Conservation (phyloP, 805 yeast species). For the Saccharomycopsis oosterbeekiorum region DNA sequence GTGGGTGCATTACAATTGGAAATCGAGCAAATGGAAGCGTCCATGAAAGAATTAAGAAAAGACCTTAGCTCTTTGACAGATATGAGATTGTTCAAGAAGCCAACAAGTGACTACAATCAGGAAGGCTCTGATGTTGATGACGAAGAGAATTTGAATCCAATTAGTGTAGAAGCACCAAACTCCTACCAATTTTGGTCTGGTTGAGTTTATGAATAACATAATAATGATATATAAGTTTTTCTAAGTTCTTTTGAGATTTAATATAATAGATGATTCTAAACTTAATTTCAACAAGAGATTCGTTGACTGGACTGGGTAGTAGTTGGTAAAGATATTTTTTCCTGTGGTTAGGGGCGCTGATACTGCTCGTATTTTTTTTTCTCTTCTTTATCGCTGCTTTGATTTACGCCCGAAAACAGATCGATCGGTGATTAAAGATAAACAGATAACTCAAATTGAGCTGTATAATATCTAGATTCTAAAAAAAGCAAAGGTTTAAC, state of each 20-base stretch:
- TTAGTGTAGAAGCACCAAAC: slow-evolving; percentile 53
- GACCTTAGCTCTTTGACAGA: not conserved
- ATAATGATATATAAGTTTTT: not conserved
- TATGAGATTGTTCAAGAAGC: slow-evolving; percentile 8
- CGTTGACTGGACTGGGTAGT: too few relatives aligned
- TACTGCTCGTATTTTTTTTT: not conserved
- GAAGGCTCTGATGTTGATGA: slow-evolving; percentile 15
- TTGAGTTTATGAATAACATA: slow-evolving; percentile 19
- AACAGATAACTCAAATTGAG: not conserved
- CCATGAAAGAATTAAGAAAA: not conserved
- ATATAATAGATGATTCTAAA: not conserved
- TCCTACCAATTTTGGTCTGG: slow-evolving; percentile 61
- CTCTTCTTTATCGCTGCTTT: not conserved
- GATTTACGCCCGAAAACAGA: not conserved
- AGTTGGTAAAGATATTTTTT: not conserved
- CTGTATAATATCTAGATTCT: not conserved
- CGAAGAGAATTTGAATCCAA: slow-evolving; percentile 36
- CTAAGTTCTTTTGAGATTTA: not conserved
- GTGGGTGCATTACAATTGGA: not conserved
- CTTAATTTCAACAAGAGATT: not conserved
- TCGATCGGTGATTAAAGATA: not conserved
- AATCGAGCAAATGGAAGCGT: not conserved
- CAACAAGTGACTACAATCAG: slow-evolving; percentile 1
- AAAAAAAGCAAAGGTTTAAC: not conserved
- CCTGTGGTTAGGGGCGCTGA: not conserved